Conservation (phyloP, 2,329 filamentous ascomycete species). For the Neonectria faginata region DNA sequence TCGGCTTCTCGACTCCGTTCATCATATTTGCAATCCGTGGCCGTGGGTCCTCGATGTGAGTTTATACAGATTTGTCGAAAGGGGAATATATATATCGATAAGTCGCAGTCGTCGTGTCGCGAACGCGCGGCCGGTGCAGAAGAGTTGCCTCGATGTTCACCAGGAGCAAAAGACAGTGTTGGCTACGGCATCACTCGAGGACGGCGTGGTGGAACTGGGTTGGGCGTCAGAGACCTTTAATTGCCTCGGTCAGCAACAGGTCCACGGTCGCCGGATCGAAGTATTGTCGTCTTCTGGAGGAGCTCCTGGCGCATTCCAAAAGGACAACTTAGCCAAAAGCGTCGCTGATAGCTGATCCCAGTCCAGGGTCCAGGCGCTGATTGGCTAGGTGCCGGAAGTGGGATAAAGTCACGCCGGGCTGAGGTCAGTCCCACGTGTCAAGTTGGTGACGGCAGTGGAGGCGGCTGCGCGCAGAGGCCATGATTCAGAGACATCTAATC, state of each 20-base stretch:
- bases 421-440: conserved; percentile 15
- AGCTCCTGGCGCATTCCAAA: conserved; percentile 39
- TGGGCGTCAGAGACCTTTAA: conserved; percentile 15
- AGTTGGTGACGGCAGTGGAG: neutral
- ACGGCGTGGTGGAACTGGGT: conserved; percentile 4
- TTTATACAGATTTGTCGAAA: conserved; percentile 25
- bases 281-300: conserved; percentile 32
- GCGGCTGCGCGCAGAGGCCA: neutral
- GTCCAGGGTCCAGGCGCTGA: conserved; percentile 40
- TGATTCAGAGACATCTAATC: neutral
- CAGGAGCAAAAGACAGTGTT: conserved; percentile 34
- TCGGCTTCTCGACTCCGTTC: conserved; percentile 80
- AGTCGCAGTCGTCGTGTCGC: conserved; percentile 28
- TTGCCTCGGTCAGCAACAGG: conserved; percentile 21
- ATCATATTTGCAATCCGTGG: conserved; percentile 57
- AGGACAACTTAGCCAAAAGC: conserved; percentile 47
- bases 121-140: conserved; percentile 24
- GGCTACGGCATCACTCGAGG: conserved; percentile 41
- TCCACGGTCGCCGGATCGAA: conserved; percentile 11
- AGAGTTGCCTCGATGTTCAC: conserved; percentile 32
- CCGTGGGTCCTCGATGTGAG: conserved; percentile 33
- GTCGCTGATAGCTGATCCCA: conserved; percentile 34
- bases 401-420: conserved; percentile 44
- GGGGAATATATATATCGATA: conserved; percentile 21
- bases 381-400: conserved; percentile 36